Evolutionary conservation across 768 basidiomycete species (phyloP).

Genomic region (Postia placenta): DNA sequence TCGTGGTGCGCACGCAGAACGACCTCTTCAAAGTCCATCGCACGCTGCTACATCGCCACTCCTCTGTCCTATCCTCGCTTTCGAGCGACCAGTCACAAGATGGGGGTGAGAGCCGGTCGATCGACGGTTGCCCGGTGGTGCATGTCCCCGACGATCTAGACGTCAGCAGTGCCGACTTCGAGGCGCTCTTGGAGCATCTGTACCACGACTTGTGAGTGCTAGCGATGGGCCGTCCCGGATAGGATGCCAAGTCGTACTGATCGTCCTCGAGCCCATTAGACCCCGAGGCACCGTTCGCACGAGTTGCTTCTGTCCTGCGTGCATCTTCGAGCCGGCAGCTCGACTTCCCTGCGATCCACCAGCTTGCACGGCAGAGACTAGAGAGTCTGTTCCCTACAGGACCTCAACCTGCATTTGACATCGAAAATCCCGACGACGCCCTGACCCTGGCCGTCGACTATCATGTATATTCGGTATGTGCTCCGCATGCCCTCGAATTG

Average conservation of each 20-base stretch:
- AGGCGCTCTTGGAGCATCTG: constrained; percentile 52
- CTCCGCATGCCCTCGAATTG: background rate
- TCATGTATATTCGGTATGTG: constrained; percentile 41
- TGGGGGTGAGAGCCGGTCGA: background rate
- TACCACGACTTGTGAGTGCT: constrained; percentile 62
- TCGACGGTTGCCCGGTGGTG: constrained; percentile 11
- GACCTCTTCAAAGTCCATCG: constrained; percentile 53
- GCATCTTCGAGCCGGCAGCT: constrained; percentile 50
- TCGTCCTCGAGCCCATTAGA: constrained; percentile 35
- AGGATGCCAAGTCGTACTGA: background rate
- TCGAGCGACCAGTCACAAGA: background rate
- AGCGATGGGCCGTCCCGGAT: background rate
- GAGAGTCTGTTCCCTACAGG: constrained; percentile 43
- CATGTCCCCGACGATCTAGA: constrained; percentile 32
- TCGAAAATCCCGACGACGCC: constrained; percentile 44
- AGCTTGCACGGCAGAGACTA: constrained; percentile 36
- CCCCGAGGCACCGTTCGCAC: constrained; percentile 35
- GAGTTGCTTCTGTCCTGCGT: constrained; percentile 50
- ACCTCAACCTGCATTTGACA: constrained; percentile 32
- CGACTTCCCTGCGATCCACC: constrained; percentile 50
- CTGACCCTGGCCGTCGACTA: constrained; percentile 45
- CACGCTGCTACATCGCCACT: constrained; percentile 47
- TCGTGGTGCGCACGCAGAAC: constrained; percentile 41
- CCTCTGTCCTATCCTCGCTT: constrained; percentile 24
- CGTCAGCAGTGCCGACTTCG: constrained; percentile 42